phyloP scores from a whole-genome alignment of 257 asterid species.

The Orobanche coerulescens region DNA sequence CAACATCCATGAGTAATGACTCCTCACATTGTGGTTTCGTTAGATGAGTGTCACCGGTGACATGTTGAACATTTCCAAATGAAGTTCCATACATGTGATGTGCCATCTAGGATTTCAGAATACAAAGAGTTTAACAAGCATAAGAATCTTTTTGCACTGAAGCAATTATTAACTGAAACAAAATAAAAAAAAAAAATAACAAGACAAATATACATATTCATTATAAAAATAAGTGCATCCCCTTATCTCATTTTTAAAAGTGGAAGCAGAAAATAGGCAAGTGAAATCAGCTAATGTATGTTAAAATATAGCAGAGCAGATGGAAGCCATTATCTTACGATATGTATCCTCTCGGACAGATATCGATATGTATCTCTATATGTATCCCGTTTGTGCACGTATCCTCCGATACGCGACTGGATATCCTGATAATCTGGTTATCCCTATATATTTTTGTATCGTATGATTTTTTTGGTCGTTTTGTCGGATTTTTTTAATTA shows the following conservation, averaged over 20 bases:
- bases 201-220: no score
- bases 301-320: neutral
- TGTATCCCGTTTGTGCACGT: no score
- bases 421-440: no score
- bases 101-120: constrained; percentile 61
- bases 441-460: no score
- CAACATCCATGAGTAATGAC: constrained; percentile 70
- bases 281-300: neutral
- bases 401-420: no score
- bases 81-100: constrained; percentile 58
- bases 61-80: constrained; percentile 53
- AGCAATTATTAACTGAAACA: no score
- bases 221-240: neutral
- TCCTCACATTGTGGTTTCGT: constrained; percentile 55
- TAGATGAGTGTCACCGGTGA: constrained; percentile 58
- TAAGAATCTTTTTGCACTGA: neutral
- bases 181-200: no score
- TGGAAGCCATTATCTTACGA: no score
- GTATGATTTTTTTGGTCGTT: no score
- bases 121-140: constrained; percentile 14
- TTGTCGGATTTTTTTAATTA: no score
- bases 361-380: no score
- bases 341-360: no score
- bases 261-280: neutral
- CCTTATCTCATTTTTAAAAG: neutral